A percentile compares a stretch with the other conserved stretches of the same genome.
Conservation (phyloP, 208 protist species). For the Angomonas deanei region DNA sequence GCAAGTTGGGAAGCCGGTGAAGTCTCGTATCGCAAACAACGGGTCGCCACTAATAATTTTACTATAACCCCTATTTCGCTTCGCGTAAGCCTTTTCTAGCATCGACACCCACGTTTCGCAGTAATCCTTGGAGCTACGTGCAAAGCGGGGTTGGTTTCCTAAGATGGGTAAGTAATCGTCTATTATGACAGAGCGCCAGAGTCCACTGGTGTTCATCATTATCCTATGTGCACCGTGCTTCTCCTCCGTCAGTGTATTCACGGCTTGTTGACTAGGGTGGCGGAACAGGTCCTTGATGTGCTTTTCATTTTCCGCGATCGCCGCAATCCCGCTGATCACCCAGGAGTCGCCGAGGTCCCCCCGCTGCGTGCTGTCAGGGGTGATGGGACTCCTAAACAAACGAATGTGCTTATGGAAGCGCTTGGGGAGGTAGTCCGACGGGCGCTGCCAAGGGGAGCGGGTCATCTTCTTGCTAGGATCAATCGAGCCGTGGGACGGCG, state of each 20-base stretch:
- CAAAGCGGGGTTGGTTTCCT: conserved; percentile 40
- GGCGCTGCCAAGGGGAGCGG: conserved; percentile 27
- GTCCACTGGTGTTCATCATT: conserved; percentile 61
- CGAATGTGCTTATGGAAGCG: conserved; percentile 12
- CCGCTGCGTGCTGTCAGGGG: conserved; percentile 26
- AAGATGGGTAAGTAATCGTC: conserved; percentile 68
- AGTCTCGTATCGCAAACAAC: conserved; percentile 53
- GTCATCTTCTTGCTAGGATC: conserved; percentile 15
- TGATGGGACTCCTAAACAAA: conserved; percentile 35
- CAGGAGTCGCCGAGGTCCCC: conserved; percentile 65
- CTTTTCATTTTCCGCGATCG: conserved; percentile 30
- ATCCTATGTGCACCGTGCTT: conserved; percentile 49
- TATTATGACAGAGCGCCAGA: conserved; percentile 61
- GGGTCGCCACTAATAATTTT: conserved; percentile 67
- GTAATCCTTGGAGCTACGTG: conserved; percentile 37
- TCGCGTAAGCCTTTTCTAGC: conserved; percentile 82
- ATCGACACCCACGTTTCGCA: conserved; percentile 80
- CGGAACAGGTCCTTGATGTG: conserved; percentile 40
- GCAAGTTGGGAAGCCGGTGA: conserved; percentile 48
- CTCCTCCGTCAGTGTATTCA: conserved; percentile 19
- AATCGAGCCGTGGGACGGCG: conserved; percentile 22
- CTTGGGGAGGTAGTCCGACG: conserved; percentile 32
- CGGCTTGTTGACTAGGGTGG: conserved; percentile 11
- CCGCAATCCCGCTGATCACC: conserved; percentile 55
- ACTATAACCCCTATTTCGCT: conserved; percentile 63